Conservation (phyloP, 148 eudicot species). For the Chenopodium berlandieri region DNA sequence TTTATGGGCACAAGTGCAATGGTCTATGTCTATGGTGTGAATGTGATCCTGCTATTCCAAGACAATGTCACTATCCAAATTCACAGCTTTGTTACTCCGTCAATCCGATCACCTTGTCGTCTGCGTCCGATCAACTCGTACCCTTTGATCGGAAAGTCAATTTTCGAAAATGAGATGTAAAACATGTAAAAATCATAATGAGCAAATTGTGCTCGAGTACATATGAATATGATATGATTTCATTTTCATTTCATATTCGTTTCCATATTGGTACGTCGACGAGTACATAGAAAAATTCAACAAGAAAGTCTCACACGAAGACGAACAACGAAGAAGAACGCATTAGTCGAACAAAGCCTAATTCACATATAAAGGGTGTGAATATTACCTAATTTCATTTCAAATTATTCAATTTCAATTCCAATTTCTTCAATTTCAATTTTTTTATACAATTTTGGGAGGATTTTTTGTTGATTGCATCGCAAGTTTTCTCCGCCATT, state of each 20-base stretch:
- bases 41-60: not conserved
- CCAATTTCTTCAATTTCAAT: not conserved
- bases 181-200: not conserved
- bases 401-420: not conserved
- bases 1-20: not conserved
- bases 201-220: not conserved
- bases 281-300: not conserved
- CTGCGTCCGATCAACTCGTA: not conserved
- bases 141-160: not conserved
- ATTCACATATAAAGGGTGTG: not conserved
- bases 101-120: not conserved
- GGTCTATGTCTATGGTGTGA: not conserved
- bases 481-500: not conserved
- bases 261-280: constrained; percentile 14
- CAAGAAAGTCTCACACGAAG: not conserved
- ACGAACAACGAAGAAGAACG: not conserved
- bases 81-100: not conserved
- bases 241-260: no score
- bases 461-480: not conserved
- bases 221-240: not conserved
- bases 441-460: not conserved
- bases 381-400: not conserved
- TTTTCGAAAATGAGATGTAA: not conserved
- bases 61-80: not conserved
- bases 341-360: constrained; percentile 11